These are phyloP conservation scores for Exophiala calicioides DNA, from an alignment of 2,329 filamentous ascomycete species.

Conservation along the genomic window DNA sequence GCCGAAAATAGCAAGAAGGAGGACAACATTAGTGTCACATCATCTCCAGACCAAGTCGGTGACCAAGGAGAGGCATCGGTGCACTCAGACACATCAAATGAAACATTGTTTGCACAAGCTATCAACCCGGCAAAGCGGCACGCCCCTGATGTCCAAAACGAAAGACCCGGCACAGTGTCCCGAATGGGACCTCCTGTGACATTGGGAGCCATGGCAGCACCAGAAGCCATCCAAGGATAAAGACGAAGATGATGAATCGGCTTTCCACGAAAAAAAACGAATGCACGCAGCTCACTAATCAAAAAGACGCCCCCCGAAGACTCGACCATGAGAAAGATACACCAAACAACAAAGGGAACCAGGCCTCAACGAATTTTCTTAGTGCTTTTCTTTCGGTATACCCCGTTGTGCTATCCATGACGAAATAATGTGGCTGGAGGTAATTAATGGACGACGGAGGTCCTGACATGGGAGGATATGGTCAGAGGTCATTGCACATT, in stretches of 20 bases:
- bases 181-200: background rate
- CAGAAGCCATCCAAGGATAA: background rate
- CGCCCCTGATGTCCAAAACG: background rate
- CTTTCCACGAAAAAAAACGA: no score
- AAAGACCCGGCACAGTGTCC: slow-evolving; percentile 9
- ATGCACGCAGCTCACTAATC: background rate
- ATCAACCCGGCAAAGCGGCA: background rate
- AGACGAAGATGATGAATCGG: no score
- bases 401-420: background rate
- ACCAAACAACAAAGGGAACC: background rate
- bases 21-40: background rate
- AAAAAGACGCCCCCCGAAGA: background rate
- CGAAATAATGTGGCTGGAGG: background rate
- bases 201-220: background rate
- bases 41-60: background rate
- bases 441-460: background rate
- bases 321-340: no score
- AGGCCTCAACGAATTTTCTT: background rate
- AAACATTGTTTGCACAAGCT: slow-evolving; percentile 3
- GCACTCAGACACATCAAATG: slow-evolving; percentile 4
- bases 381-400: background rate
- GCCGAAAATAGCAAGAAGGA: no score
- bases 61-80: background rate
- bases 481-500: no score
- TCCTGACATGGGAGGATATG: no score